phyloP scores from a whole-genome alignment of 805 yeast species.

The Starmerella apis region DNA sequence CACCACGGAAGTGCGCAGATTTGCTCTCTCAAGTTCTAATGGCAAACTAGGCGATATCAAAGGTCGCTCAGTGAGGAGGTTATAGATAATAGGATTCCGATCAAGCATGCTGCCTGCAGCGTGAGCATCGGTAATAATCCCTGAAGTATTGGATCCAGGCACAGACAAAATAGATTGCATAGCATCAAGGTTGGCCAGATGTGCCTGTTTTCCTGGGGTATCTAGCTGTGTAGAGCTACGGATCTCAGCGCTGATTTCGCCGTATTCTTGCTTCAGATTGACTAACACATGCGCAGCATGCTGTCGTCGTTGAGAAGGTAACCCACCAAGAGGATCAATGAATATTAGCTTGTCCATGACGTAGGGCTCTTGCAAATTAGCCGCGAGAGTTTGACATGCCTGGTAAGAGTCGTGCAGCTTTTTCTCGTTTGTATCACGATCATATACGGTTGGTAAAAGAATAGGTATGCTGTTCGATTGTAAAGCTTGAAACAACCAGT shows the following conservation, averaged over 20 bases:
- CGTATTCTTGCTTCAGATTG: slow-evolving; percentile 72
- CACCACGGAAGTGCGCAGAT: slow-evolving; percentile 64
- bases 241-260: slow-evolving; percentile 54
- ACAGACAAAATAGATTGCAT: slow-evolving; percentile 46
- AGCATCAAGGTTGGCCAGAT: slow-evolving; percentile 53
- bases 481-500: slow-evolving; percentile 36
- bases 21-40: slow-evolving; percentile 44
- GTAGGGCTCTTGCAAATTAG: slow-evolving; percentile 24
- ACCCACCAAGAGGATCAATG: slow-evolving; percentile 78
- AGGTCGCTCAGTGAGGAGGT: slow-evolving; percentile 83
- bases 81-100: slow-evolving; percentile 81
- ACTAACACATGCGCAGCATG: slow-evolving; percentile 72
- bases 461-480: slow-evolving; percentile 40
- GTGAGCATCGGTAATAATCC: slow-evolving; percentile 74
- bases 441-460: slow-evolving; percentile 57
- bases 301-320: slow-evolving; percentile 74
- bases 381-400: slow-evolving; percentile 36
- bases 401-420: slow-evolving; percentile 35
- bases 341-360: slow-evolving; percentile 72
- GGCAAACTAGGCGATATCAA: slow-evolving; percentile 86
- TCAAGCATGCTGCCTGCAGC: slow-evolving; percentile 46
- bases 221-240: slow-evolving; percentile 27
- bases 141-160: slow-evolving; percentile 55
- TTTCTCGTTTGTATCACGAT: slow-evolving; percentile 40
- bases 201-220: slow-evolving; percentile 37